A percentile compares a stretch with the other conserved stretches of the same genome.
Conservation (phyloP, 306 rosid species). For the Alnus rubra region DNA sequence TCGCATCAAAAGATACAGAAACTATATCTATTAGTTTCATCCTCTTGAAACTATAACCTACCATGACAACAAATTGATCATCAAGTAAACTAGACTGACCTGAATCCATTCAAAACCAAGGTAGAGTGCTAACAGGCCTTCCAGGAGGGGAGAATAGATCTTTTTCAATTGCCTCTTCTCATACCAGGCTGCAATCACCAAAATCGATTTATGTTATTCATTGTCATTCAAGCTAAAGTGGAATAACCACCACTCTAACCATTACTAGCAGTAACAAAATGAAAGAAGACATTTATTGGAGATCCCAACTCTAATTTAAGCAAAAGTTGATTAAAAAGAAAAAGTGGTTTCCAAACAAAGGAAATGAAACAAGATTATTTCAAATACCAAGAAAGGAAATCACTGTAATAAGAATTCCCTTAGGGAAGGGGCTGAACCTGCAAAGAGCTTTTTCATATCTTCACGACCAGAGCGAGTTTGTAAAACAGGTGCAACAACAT, state of each 20-base stretch:
- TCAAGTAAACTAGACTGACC: slow-evolving; percentile 39
- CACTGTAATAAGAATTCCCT: not conserved
- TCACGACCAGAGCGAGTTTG: slow-evolving; percentile 73
- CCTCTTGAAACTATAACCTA: not conserved
- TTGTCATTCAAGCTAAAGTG: not conserved
- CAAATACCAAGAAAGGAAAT: not conserved
- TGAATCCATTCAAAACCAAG: slow-evolving; percentile 97
- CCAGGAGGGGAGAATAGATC: slow-evolving; percentile 92
- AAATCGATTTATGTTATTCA: slow-evolving; percentile 8
- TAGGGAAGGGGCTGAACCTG: slow-evolving; percentile 55
- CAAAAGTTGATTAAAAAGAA: too few species aligned
- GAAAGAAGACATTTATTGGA: too few species aligned
- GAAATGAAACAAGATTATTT: not conserved
- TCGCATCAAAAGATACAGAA: slow-evolving; percentile 23
- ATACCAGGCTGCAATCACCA: slow-evolving; percentile 79
- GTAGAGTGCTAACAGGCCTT: slow-evolving; percentile 92
- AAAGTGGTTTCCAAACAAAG: not conserved
- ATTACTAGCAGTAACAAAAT: not conserved
- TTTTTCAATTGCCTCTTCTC: slow-evolving; percentile 88
- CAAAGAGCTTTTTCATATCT: slow-evolving; percentile 78
- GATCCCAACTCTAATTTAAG: too few species aligned
- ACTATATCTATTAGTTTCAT: slow-evolving; percentile 22
- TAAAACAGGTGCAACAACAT: slow-evolving; percentile 85
- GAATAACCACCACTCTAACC: not conserved
- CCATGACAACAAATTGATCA: not conserved